phyloP scores from a whole-genome alignment of 306 rosid genomes.

The Mucuna pruriens region DNA sequence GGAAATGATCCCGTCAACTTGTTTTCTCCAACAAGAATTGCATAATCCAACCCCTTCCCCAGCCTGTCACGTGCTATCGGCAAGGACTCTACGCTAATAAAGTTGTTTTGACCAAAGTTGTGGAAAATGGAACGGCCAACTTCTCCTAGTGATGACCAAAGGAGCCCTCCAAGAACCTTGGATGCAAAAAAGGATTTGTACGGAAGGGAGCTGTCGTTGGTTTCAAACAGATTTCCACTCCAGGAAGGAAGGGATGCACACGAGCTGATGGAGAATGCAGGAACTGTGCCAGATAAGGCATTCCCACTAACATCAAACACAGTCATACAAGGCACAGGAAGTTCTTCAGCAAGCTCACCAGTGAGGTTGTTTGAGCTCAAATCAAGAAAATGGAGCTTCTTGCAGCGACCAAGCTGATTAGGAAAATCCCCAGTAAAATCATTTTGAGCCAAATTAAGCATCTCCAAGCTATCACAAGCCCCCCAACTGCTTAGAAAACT shows the following conservation, averaged over 20 bases:
- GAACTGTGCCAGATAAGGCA: constrained; percentile 59
- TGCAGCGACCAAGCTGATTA: constrained; percentile 56
- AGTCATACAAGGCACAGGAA: constrained; percentile 71
- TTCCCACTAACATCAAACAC: constrained; percentile 79
- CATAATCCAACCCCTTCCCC: constrained; percentile 54
- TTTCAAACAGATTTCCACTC: constrained; percentile 40
- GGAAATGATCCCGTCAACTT: constrained; percentile 66
- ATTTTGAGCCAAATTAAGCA: constrained; percentile 77
- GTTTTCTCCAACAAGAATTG: constrained; percentile 69
- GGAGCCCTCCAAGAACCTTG: constrained; percentile 43
- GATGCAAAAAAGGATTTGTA: constrained; percentile 59
- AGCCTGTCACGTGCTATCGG: constrained; percentile 63
- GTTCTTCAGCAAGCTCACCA: constrained; percentile 59
- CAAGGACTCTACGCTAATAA: constrained; percentile 54
- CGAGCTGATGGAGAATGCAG: constrained; percentile 39
- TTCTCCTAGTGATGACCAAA: constrained; percentile 34
- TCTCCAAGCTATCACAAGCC: constrained; percentile 63
- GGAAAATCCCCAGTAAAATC: constrained; percentile 65
- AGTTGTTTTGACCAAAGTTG: constrained; percentile 72
- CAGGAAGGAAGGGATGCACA: constrained; percentile 47
- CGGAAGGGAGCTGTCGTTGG: constrained; percentile 31
- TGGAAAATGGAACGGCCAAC: constrained; percentile 52
- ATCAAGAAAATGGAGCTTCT: constrained; percentile 68
- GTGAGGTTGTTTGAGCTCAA: constrained; percentile 65
- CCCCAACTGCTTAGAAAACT: constrained; percentile 64